Conservation (phyloP, 208 protist species). For the Angomonas deanei region DNA sequence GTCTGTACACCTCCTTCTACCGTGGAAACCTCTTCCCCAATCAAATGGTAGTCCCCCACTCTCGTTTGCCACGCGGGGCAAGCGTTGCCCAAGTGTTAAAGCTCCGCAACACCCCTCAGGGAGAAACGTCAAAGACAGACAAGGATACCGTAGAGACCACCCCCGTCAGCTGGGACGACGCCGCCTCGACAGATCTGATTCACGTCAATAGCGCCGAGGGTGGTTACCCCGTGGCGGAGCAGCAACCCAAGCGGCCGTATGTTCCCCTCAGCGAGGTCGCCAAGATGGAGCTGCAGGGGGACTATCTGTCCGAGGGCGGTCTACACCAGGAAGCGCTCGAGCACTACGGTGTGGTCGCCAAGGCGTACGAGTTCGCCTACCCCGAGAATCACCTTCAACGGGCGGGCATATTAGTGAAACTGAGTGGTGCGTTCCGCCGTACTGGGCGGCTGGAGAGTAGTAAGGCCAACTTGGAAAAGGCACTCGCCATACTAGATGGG, state of each 20-base stretch:
- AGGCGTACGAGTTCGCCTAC: conserved; percentile 80
- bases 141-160: too few species aligned
- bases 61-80: conserved; percentile 46
- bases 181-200: conserved; percentile 56
- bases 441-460: conserved; percentile 65
- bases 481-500: conserved; percentile 61
- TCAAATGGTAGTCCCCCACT: conserved; percentile 57
- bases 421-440: conserved; percentile 71
- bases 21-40: conserved; percentile 63
- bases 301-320: conserved; percentile 80
- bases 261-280: conserved; percentile 77
- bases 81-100: conserved; percentile 15
- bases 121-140: too few species aligned
- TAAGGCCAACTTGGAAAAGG: conserved; percentile 47
- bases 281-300: conserved; percentile 81
- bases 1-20: conserved; percentile 87
- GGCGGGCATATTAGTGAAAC: conserved; percentile 70
- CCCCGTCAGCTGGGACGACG: conserved; percentile 57
- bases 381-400: conserved; percentile 63
- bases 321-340: conserved; percentile 84
- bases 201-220: conserved; percentile 12
- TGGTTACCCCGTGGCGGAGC: neutral
- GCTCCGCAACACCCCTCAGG: too few species aligned
- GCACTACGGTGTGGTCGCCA: conserved; percentile 84
- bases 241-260: conserved; percentile 39